Conservation (phyloP, 345 rosid genomes). For the Linum trigynum region DNA sequence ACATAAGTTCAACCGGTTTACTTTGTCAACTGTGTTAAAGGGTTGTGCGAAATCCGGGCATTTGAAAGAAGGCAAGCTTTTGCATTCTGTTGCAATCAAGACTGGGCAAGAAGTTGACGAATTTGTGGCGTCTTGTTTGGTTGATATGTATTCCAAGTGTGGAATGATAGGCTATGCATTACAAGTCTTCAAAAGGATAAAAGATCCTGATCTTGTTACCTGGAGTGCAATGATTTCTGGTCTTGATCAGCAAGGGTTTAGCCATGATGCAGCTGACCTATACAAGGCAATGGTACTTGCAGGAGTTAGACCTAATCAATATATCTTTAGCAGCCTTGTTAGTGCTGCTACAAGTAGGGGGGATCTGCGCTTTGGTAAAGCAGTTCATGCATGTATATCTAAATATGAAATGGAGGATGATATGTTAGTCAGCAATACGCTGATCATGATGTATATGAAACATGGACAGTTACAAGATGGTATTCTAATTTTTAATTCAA, state of each 20-base stretch:
- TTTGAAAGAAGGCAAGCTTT: constrained; percentile 27
- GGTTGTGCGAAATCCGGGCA: constrained; percentile 24
- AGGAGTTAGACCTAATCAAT: constrained; percentile 34
- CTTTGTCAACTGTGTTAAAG: constrained; percentile 33
- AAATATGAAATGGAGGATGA: constrained; percentile 35
- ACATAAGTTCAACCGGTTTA: constrained; percentile 24
- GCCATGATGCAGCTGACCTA: constrained; percentile 24
- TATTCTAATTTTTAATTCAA: constrained; percentile 25
- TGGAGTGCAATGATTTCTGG: constrained; percentile 38
- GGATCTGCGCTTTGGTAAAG: constrained; percentile 22
- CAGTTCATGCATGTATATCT: constrained; percentile 31
- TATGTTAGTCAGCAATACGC: constrained; percentile 26
- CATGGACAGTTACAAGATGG: constrained; percentile 24
- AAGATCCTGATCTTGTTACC: constrained; percentile 30
- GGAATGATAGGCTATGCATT: constrained; percentile 28
- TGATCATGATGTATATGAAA: constrained; percentile 39
- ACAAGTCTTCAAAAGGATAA: constrained; percentile 26
- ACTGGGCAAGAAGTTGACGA: constrained; percentile 30
- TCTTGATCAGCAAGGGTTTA: constrained; percentile 28
- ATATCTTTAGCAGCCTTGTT: constrained; percentile 26
- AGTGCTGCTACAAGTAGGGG: constrained; percentile 22
- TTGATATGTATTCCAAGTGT: constrained; percentile 45
- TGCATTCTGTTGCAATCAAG: constrained; percentile 34
- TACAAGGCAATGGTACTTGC: constrained; percentile 28
- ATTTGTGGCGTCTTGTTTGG: constrained; percentile 31